phyloP scores from a whole-genome alignment of 176 grass and related monocot genomes.

The Carex parvula region DNA sequence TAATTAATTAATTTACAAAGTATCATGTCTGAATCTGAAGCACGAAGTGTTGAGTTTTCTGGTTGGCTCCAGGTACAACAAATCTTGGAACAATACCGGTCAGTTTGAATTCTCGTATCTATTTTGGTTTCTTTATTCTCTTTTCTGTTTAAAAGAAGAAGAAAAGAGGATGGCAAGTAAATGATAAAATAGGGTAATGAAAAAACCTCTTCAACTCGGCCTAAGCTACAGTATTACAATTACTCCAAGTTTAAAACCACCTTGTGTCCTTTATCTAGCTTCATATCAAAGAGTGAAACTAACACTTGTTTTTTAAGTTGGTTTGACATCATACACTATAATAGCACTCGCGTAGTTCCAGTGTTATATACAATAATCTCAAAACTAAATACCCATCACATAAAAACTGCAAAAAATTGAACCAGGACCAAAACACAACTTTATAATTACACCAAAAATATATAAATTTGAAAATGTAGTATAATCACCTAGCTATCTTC shows the following conservation, averaged over 20 bases:
- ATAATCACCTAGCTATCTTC: conserved; percentile 40
- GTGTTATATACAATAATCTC: background rate
- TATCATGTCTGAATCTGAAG: background rate
- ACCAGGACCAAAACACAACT: conserved; percentile 1
- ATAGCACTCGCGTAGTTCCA: background rate
- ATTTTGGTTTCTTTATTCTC: background rate
- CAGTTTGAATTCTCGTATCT: background rate
- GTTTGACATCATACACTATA: background rate
- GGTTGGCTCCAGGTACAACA: background rate
- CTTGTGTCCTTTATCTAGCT: background rate
- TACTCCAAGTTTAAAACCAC: background rate
- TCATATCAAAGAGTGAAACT: background rate
- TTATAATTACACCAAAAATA: conserved; percentile 7
- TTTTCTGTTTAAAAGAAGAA: background rate
- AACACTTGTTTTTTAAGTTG: background rate
- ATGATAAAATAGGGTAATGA: background rate
- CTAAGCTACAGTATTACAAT: background rate
- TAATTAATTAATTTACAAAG: background rate
- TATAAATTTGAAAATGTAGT: background rate
- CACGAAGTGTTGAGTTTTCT: background rate
- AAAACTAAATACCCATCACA: background rate
- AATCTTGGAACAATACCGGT: background rate
- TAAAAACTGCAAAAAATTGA: background rate
- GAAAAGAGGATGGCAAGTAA: background rate
- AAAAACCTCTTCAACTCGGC: background rate